Base-by-base conservation (phyloP, 495 filamentous ascomycete species). In the Penicillium cataractarum region DNA sequence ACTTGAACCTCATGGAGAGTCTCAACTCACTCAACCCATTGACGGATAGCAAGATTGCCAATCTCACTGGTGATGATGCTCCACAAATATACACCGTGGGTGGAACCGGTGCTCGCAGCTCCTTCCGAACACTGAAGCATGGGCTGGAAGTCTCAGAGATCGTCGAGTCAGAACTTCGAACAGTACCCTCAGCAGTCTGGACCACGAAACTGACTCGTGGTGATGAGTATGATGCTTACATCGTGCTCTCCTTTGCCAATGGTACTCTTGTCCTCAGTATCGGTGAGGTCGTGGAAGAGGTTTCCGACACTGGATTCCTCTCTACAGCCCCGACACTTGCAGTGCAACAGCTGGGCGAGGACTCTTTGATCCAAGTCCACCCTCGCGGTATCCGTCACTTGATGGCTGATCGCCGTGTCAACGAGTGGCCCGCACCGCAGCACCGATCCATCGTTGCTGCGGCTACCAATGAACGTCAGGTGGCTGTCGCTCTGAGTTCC, bases 391-490 rank as follows among this genome's bases (percentile, higher is more conserved):
- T 99, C 60, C 85, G 93, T 48, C 93, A 97, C 69, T 95, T 99
- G 56, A 81, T 84, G 42, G 86, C 90, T 4, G 88, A 89, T 65
- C 86, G 90, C 31, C 86, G 89, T 29, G 88, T 97, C 37, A 97
- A 96, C 70, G 94, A 97, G 69, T 99, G 95, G 95, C 88, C 90
- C 27, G 88, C 92, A 2, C 95, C 95, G 0, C 89, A 94, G 67
- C 93, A 98, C 77, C 87, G 95, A 5, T 92, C 93, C 2, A 97
- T 99, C 65, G 92, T 97, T 39, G 92, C 96, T n/a, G 94, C 93
- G 32, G 89, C 95, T 5, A 92, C 95, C 9, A 99, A 99, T 67
- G 88, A 94, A 62, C 86, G 91, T 44, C 95, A 99, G 74, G 91
- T 98, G 24, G 92, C 92, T 0, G 88, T 99, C 42, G 95, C 94